Percentiles rank a stretch among this genome's conserved stretches.
Conservation (phyloP, 2,329 filamentous ascomycete genomes). For the Scedosporium aurantiacum region DNA sequence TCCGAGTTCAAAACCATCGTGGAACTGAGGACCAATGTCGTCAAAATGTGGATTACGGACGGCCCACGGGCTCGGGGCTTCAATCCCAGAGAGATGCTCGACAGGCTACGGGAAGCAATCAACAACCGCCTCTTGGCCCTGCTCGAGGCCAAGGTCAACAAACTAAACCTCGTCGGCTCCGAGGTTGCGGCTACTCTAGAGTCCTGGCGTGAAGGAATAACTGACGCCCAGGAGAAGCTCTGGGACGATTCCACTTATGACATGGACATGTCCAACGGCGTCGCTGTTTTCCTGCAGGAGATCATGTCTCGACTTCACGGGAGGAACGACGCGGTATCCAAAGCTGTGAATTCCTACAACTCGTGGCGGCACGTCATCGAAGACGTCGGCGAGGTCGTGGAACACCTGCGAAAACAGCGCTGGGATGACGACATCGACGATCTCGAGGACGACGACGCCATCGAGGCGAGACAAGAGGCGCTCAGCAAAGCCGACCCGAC, state of each 20-base stretch:
- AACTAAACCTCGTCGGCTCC: conserved; percentile 53
- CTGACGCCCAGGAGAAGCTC: conserved; percentile 40
- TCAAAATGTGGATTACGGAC: conserved; percentile 67
- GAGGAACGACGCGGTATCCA: conserved; percentile 53
- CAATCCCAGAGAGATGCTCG: conserved; percentile 56
- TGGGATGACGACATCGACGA: conserved; percentile 69
- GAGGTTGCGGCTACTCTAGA: conserved; percentile 52
- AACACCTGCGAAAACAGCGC: conserved; percentile 52
- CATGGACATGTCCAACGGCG: conserved; percentile 54
- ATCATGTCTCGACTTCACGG: conserved; percentile 63
- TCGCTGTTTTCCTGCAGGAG: conserved; percentile 55
- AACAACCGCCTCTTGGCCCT: conserved; percentile 56
- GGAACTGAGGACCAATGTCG: conserved; percentile 54
- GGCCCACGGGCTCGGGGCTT: conserved; percentile 54
- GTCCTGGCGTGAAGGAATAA: conserved; percentile 44
- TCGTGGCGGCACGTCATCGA: conserved; percentile 67
- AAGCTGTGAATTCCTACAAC: conserved; percentile 52
- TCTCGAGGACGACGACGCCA: conserved; percentile 61
- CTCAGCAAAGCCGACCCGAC: conserved; percentile 64
- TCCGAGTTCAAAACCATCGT: conserved; percentile 59
- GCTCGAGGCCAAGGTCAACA: conserved; percentile 50
- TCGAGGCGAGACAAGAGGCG: conserved; percentile 53
- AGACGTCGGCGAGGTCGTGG: conserved; percentile 51
- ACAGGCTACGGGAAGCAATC: conserved; percentile 56
- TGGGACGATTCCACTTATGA: conserved; percentile 59